Percentiles rank a stretch among this genome's conserved stretches.
phyloP scores from a whole-genome alignment of 2,329 filamentous ascomycete species.

The Colletotrichum coccodes region DNA sequence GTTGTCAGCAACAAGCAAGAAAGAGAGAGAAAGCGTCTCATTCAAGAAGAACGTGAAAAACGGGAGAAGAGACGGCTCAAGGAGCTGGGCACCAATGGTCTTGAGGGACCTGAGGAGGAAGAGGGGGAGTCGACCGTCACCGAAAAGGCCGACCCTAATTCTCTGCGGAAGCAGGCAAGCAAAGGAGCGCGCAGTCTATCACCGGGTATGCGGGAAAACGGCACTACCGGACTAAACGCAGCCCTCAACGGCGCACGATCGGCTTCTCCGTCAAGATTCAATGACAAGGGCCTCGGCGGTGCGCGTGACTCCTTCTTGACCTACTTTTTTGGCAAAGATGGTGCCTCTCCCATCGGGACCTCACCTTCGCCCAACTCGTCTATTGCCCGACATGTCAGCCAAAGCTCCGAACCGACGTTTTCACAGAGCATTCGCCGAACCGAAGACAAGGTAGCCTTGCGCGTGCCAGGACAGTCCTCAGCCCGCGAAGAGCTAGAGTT shows the following conservation, averaged over 20 bases:
- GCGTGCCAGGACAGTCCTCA: slow-evolving; percentile 55
- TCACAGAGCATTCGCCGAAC: slow-evolving; percentile 83
- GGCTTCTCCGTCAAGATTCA: slow-evolving; percentile 70
- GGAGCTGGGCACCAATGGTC: slow-evolving; percentile 84
- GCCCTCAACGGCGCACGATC: slow-evolving; percentile 74
- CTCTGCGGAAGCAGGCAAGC: slow-evolving; percentile 63
- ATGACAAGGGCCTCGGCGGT: slow-evolving; percentile 67
- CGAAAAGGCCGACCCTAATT: slow-evolving; percentile 61
- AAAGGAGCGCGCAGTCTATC: slow-evolving; percentile 83
- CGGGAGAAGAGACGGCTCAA: slow-evolving; percentile 85
- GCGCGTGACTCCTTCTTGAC: slow-evolving; percentile 93
- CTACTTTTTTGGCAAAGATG: slow-evolving; percentile 99
- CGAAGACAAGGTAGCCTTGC: slow-evolving; percentile 65
- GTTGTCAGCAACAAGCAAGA: slow-evolving; percentile 96
- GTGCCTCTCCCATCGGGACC: slow-evolving; percentile 55
- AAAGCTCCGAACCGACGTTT: slow-evolving; percentile 83
- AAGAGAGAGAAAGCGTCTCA: slow-evolving; percentile 82
- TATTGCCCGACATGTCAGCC: slow-evolving; percentile 76
- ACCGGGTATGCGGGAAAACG: slow-evolving; percentile 79
- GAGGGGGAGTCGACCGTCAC: slow-evolving; percentile 60
- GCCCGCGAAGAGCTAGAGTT: slow-evolving; percentile 53
- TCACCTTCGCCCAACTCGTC: slow-evolving; percentile 49
- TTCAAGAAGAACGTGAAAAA: slow-evolving; percentile 87
- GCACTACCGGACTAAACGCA: slow-evolving; percentile 67
- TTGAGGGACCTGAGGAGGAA: slow-evolving; percentile 74